phyloP scores from a whole-genome alignment of 345 rosid species.

The Hevea brasiliensis region DNA sequence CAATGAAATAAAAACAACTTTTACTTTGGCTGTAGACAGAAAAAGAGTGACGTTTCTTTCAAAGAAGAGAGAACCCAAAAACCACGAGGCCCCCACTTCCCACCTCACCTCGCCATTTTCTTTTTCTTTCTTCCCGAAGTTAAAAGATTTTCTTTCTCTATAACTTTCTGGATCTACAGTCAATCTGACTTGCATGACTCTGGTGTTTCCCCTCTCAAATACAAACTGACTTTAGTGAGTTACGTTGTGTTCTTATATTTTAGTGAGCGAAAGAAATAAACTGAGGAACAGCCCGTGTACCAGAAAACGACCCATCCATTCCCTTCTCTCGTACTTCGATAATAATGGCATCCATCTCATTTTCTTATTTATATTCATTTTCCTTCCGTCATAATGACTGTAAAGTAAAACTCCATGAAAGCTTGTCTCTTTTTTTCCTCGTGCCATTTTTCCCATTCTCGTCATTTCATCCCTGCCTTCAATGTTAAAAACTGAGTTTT shows the following conservation, averaged over 20 bases:
- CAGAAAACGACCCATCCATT: conserved; percentile 50
- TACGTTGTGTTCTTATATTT: conserved; percentile 12
- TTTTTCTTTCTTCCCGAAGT: neutral
- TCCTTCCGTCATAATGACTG: too few relatives aligned
- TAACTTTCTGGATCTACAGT: conserved; percentile 11
- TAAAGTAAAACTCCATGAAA: neutral
- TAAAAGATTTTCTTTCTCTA: neutral
- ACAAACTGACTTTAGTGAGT: conserved; percentile 27
- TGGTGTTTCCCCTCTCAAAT: conserved; percentile 33
- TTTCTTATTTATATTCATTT: neutral
- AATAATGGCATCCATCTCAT: conserved; percentile 41
- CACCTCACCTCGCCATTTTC: neutral
- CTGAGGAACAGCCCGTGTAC: conserved; percentile 20
- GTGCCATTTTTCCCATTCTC: too few relatives aligned
- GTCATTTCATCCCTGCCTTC: too few relatives aligned
- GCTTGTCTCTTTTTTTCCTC: too few relatives aligned
- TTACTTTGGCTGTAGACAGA: neutral
- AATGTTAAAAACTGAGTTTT: too few relatives aligned
- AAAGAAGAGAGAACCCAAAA: conserved; percentile 8
- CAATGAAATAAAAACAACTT: conserved; percentile 17
- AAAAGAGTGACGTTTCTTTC: neutral
- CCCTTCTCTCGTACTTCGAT: conserved; percentile 32
- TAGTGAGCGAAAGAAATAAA: neutral
- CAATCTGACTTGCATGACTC: conserved; percentile 39
- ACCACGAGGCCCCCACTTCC: conserved; percentile 20